Conservation (phyloP, 352 stramenopile genomes). For the Phytophthora ramorum region DNA sequence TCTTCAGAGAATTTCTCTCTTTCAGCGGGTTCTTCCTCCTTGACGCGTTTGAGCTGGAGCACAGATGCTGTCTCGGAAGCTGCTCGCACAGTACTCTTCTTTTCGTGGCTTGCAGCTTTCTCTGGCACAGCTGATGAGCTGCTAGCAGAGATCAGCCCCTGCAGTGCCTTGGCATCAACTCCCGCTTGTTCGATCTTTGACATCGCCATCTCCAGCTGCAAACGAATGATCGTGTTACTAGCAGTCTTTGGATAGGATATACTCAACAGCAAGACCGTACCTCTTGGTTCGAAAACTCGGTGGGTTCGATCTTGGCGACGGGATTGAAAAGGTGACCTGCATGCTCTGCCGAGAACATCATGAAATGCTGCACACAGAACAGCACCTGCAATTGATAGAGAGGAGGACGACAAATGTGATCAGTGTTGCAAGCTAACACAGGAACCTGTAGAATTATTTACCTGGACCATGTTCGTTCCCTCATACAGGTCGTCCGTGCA, state of each 20-base stretch:
- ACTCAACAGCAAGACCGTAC: slow-evolving; percentile 25
- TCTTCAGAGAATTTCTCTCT: slow-evolving; percentile 7
- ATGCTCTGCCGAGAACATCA: slow-evolving; percentile 63
- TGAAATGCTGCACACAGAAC: slow-evolving; percentile 83
- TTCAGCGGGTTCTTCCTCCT: slow-evolving; percentile 27
- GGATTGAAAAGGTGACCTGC: slow-evolving; percentile 55
- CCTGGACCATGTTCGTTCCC: slow-evolving; percentile 79
- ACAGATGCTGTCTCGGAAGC: background rate
- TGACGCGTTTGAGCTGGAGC: slow-evolving; percentile 2
- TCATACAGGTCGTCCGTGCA: slow-evolving; percentile 88
- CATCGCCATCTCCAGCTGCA: slow-evolving; percentile 70
- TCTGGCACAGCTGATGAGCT: slow-evolving; percentile 6
- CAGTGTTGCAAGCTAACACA: no score
- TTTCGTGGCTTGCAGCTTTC: slow-evolving; percentile 12
- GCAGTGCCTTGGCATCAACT: slow-evolving; percentile 55
- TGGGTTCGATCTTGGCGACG: slow-evolving; percentile 42
- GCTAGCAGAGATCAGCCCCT: slow-evolving; percentile 40
- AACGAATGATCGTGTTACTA: background rate
- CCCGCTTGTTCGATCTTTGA: slow-evolving; percentile 73
- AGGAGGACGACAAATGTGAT: no score
- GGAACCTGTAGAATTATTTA: no score
- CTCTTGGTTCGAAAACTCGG: slow-evolving; percentile 74
- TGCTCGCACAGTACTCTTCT: slow-evolving; percentile 18
- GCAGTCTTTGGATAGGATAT: background rate
- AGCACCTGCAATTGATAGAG: slow-evolving; percentile 48